Evolutionary conservation across 2,329 filamentous ascomycete species (phyloP).

Genomic region (Trichoderma citrinoviride): DNA sequence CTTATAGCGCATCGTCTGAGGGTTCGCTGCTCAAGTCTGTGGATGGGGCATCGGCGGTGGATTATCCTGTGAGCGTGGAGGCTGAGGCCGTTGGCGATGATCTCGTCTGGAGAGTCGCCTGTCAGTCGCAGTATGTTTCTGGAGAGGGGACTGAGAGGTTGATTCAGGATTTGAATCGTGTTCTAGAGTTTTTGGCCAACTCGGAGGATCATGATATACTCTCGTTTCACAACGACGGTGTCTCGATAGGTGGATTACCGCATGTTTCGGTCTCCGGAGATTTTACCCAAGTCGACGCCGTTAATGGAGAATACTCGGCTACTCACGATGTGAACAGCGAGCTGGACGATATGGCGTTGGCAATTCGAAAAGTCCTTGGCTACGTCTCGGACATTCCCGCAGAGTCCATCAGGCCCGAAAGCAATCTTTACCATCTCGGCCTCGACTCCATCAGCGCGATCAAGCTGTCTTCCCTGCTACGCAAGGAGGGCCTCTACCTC

Average conservation of each 20-base stretch:
- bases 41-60: slow-evolving; percentile 63
- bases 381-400: slow-evolving; percentile 60
- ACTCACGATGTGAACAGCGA: not conserved
- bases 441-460: slow-evolving; percentile 91
- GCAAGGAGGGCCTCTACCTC: slow-evolving; percentile 59
- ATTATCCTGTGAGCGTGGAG: slow-evolving; percentile 81
- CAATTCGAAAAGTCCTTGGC: slow-evolving; percentile 49
- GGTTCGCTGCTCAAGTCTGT: slow-evolving; percentile 59
- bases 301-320: rapidly evolving
- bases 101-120: slow-evolving; percentile 70
- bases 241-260: slow-evolving; percentile 65
- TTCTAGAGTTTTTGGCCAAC: slow-evolving; percentile 56
- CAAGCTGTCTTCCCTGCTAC: slow-evolving; percentile 71
- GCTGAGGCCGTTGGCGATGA: slow-evolving; percentile 60
- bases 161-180: slow-evolving; percentile 56
- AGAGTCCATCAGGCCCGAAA: slow-evolving; percentile 55
- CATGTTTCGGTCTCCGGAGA: slow-evolving; percentile 21
- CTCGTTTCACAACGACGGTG: slow-evolving; percentile 47
- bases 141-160: slow-evolving; percentile 47
- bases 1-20: not conserved
- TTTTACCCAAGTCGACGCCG: not conserved
- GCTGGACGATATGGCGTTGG: slow-evolving; percentile 38
- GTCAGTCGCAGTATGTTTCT: slow-evolving; percentile 56
- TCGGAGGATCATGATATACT: slow-evolving; percentile 52
- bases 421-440: slow-evolving; percentile 78